A percentile compares a stretch with the other conserved stretches of the same genome.
Evolutionary conservation across 148 eudicot species (phyloP).

Genomic region (Polygonum maritimum): DNA sequence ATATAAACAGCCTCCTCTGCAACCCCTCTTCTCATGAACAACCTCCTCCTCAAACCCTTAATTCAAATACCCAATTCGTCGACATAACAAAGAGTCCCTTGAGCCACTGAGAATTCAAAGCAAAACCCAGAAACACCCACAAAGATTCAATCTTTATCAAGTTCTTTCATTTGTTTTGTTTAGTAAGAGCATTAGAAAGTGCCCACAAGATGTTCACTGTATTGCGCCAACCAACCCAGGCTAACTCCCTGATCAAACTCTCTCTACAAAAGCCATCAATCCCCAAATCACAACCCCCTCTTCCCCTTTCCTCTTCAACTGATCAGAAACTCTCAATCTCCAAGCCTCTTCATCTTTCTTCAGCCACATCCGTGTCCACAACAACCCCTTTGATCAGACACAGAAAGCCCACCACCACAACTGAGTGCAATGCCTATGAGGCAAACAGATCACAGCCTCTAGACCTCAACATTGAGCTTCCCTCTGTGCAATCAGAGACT

Average conservation of each 20-base stretch:
- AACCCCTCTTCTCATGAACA: background rate
- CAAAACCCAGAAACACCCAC: background rate
- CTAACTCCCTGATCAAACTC: constrained; percentile 17
- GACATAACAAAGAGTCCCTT: background rate
- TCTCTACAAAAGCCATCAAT: constrained; percentile 21
- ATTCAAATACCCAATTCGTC: background rate
- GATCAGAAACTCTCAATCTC: constrained; percentile 18
- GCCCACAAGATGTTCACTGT: constrained; percentile 25
- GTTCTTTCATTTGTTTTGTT: constrained; percentile 11
- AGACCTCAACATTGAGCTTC: constrained; percentile 32
- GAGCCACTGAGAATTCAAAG: background rate
- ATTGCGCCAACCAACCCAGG: constrained; percentile 30
- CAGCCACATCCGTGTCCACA: background rate
- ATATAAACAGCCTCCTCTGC: constrained; percentile 5
- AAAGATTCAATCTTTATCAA: background rate
- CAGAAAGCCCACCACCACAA: constrained; percentile 11
- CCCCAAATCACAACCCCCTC: constrained; percentile 14
- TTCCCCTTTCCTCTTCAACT: background rate
- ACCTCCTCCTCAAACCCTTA: background rate
- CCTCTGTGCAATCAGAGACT: constrained; percentile 25
- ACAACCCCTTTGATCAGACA: constrained; percentile 16
- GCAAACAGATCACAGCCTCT: constrained; percentile 29
- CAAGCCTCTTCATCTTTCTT: constrained; percentile 27
- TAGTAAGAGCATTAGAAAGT: background rate
- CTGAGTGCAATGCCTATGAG: constrained; percentile 41